Evolutionary conservation across 2,329 filamentous ascomycete genomes (phyloP), one percentile per base, ranked within the genome.

Genomic region (Ustulina deusta): DNA sequence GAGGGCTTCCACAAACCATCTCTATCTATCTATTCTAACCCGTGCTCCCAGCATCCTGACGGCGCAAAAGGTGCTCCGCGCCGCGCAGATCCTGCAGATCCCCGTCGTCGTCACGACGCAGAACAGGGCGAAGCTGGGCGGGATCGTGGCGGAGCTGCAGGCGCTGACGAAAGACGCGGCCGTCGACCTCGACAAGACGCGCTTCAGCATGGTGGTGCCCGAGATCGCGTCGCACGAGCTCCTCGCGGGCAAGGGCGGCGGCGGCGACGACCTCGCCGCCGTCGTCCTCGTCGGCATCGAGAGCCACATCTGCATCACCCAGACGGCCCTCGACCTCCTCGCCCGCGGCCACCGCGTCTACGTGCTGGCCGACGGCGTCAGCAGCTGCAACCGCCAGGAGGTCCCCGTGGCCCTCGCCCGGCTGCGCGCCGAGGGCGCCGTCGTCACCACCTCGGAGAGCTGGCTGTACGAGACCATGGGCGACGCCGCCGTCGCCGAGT

Each of bases 251-350:
- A 69, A 79, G 0, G 81, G 87, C 25, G 86, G 90, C n/a, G n/a
- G n/a, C n/a, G n/a, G n/a, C n/a, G n/a, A 68, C 44, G 61, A 81
- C 4, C 74, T 76, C 22, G 74, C 80, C 65, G 40, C 77, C 74
- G 86, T 93, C 61, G 91, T 93, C 63, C 89, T 98, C 70, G 91
- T 97, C 17, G 95, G 95, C 42, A 97, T 98, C 77, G 95, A 98
- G 81, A 88, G 89, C 46, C 95, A 98, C 81, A 96, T 98, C 78
- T 98, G 95, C 83, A 90, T 98, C 34, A 94, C 93, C 68, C 95
- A 98, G 85, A 97, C 95, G 48, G 89, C 93, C 17, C 85, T 97
- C 48, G 95, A 97, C 82, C 82, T 97, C 56, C 32, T 70, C 1
- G 83, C 84, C 25, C 85, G 86, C 1, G 94, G 94, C 0, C 93